Conservation (phyloP, 192 early-diverging fungal genomes). For the Radiomyces spectabilis region DNA sequence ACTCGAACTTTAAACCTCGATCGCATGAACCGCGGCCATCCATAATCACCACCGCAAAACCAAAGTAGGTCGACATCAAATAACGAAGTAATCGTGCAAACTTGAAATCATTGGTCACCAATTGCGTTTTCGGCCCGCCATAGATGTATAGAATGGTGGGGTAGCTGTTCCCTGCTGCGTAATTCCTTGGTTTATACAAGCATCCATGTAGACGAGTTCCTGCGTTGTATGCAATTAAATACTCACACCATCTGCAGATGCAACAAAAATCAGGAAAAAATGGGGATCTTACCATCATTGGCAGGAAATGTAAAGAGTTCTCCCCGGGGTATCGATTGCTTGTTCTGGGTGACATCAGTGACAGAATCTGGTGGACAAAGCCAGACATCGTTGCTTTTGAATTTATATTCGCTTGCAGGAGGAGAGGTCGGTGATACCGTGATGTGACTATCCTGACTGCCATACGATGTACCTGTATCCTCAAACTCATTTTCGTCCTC, state of each 20-base stretch:
- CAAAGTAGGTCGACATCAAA: conserved; percentile 44
- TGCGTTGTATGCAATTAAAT: not conserved
- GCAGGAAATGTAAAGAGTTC: conserved; percentile 13
- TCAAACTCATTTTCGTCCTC: not conserved
- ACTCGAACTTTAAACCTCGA: conserved; percentile 56
- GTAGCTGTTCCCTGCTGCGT: conserved; percentile 39
- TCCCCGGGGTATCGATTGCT: conserved; percentile 5
- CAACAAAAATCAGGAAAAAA: not conserved
- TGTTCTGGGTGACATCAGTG: not conserved
- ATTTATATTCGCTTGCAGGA: not conserved
- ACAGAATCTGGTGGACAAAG: not conserved
- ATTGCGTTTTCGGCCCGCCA: conserved; percentile 66
- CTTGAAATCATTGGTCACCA: conserved; percentile 68
- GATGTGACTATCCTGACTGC: not conserved
- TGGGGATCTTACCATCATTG: conserved; percentile 3
- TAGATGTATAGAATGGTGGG: conserved; percentile 63
- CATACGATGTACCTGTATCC: not conserved
- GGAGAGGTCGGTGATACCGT: not conserved
- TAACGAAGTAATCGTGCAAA: conserved; percentile 51
- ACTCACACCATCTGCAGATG: not conserved
- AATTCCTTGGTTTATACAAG: conserved; percentile 45
- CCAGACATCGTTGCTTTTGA: not conserved
- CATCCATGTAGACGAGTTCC: conserved; percentile 46
- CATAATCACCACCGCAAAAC: conserved; percentile 52
- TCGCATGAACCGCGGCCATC: conserved; percentile 63